Percentiles rank a stretch among this genome's conserved stretches.
Conservation (phyloP, 2,329 filamentous ascomycete species). For the Fusarium heterosporum region DNA sequence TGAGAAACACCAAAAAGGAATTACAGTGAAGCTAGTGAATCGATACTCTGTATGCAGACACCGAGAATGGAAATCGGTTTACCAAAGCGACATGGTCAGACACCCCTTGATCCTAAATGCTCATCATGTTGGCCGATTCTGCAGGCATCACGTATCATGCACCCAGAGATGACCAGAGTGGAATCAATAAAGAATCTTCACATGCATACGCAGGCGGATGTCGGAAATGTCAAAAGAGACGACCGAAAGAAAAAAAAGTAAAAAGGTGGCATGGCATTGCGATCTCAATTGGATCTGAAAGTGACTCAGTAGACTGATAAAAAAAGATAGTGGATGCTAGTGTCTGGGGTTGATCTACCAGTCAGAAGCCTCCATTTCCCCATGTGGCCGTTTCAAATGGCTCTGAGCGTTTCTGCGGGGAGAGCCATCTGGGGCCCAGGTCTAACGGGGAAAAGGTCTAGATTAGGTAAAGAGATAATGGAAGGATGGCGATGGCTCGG, state of each 20-base stretch:
- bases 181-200: neutral
- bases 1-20: neutral
- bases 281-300: neutral
- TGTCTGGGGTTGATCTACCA: constrained; percentile 18
- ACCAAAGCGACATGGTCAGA: constrained; percentile 11
- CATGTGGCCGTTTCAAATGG: constrained; percentile 36
- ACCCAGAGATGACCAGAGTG: neutral
- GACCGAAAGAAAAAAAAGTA: neutral
- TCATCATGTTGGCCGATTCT: neutral
- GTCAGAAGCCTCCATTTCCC: constrained; percentile 30
- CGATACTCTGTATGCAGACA: constrained; percentile 3
- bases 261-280: neutral
- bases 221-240: constrained; percentile 12
- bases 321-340: neutral
- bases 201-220: constrained; percentile 6
- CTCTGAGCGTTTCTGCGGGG: constrained; percentile 18
- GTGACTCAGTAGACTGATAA: neutral
- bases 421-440: neutral
- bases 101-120: neutral
- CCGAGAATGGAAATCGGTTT: constrained; percentile 11
- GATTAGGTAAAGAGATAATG: neutral
- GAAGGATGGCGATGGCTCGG: neutral
- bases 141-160: constrained; percentile 5
- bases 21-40: neutral
- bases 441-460: constrained; percentile 14